Conservation (phyloP, 78 protist genomes). For the Fonticula alba region DNA sequence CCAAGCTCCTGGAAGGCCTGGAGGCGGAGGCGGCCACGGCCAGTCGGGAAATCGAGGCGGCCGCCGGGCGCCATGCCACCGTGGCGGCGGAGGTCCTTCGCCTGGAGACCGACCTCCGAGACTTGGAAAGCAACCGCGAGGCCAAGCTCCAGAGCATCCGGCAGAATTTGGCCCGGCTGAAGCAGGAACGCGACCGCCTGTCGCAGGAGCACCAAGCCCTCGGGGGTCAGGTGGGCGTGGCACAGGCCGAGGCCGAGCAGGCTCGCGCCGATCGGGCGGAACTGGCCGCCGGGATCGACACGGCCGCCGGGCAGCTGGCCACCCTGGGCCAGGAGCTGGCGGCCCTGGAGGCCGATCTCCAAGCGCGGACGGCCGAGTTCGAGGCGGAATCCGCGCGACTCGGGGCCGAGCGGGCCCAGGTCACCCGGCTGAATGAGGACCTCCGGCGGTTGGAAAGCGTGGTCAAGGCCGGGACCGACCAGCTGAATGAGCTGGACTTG, state of each 20-base stretch:
- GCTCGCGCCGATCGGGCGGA: background rate
- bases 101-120: too few species aligned
- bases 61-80: too few species aligned
- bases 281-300: background rate
- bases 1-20: background rate
- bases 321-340: background rate
- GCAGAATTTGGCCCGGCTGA: too few species aligned
- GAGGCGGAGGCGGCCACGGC: too few species aligned
- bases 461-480: background rate
- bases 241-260: too few species aligned
- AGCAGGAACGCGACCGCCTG: too few species aligned
- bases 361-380: background rate
- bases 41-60: background rate
- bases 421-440: background rate
- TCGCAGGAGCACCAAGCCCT: too few species aligned
- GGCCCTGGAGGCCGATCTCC: slow-evolving; percentile 1
- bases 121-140: too few species aligned
- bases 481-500: background rate
- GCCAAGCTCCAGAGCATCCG: too few species aligned
- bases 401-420: background rate
- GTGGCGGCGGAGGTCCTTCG: too few species aligned
- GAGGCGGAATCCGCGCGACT: background rate
- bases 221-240: too few species aligned
- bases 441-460: background rate
- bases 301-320: background rate